phyloP scores from a whole-genome alignment of 352 stramenopile species.

The Aphanomyces cochlioides region DNA sequence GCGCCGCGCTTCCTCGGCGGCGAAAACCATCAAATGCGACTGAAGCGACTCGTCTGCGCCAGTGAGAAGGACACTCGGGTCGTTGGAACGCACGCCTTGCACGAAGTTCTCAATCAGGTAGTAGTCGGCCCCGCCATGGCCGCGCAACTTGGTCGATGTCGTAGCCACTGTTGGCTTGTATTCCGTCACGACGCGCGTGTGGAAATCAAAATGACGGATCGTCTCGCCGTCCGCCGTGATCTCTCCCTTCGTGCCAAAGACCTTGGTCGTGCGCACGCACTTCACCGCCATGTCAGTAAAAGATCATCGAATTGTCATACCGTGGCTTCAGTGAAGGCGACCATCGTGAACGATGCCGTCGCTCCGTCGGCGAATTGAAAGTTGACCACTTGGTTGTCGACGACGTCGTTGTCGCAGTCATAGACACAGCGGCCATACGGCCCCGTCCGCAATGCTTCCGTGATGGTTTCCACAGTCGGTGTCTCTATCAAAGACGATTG shows the following conservation, averaged over 20 bases:
- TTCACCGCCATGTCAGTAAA: neutral
- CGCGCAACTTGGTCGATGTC: conserved; percentile 16
- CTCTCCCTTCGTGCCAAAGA: conserved; percentile 33
- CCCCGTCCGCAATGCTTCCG: conserved; percentile 29
- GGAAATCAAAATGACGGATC: conserved; percentile 32
- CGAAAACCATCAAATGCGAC: conserved; percentile 33
- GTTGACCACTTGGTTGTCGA: conserved; percentile 34
- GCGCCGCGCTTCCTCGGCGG: conserved; percentile 11
- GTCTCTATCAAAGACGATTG: neutral
- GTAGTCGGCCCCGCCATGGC: conserved; percentile 34
- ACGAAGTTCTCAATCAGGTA: conserved; percentile 33
- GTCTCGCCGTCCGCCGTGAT: conserved; percentile 20
- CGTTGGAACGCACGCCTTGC: conserved; percentile 18
- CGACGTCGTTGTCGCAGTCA: conserved; percentile 34
- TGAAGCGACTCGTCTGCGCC: conserved; percentile 32
- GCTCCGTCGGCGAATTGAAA: conserved; percentile 33
- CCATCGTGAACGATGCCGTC: conserved; percentile 33
- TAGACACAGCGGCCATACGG: conserved; percentile 34
- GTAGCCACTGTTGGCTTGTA: neutral
- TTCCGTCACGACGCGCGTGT: conserved; percentile 10
- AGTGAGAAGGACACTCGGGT: conserved; percentile 28
- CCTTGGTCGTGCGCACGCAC: conserved; percentile 29
- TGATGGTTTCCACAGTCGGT: conserved; percentile 23
- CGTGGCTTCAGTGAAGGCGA: conserved; percentile 30
- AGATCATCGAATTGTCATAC: neutral